Percentiles rank a stretch among this genome's conserved stretches.
phyloP scores from a whole-genome alignment of 164 flowering plant genomes.

The Chimonanthus salicifolius region DNA sequence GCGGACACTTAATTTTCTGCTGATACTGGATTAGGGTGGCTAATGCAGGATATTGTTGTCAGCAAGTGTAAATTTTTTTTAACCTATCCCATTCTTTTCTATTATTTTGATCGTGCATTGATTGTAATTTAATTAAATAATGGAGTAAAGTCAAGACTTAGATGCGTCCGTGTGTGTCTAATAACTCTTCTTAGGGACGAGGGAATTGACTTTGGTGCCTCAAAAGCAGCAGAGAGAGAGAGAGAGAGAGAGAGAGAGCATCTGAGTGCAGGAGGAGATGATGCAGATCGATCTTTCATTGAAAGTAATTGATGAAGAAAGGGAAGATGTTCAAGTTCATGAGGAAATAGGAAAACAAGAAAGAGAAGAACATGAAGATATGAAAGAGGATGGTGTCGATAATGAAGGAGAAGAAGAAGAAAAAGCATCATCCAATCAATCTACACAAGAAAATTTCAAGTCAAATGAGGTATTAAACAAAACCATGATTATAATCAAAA shows the following conservation, averaged over 20 bases:
- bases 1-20: too few relatives aligned
- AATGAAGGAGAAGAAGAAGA: constrained; percentile 3
- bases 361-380: not conserved
- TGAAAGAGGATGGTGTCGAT: not conserved
- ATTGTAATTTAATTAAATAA: constrained; percentile 1
- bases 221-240: constrained; percentile 5
- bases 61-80: too few relatives aligned
- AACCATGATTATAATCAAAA: not conserved
- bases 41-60: too few relatives aligned
- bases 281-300: constrained; percentile 9
- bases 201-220: constrained; percentile 12
- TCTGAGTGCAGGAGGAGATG: not conserved
- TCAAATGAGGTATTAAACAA: constrained; percentile 3
- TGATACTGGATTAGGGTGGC: too few relatives aligned
- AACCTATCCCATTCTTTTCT: too few relatives aligned
- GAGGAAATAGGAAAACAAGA: not conserved
- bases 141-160: constrained; percentile 8
- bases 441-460: not conserved
- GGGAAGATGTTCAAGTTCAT: not conserved
- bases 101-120: not conserved
- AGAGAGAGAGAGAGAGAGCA: constrained; percentile 2
- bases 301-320: constrained; percentile 1
- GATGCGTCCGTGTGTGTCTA: constrained; percentile 9
- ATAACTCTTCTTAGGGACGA: constrained; percentile 1
- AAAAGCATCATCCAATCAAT: not conserved